A percentile compares a stretch with the other conserved stretches of the same genome.
These are phyloP conservation scores for Pinus tabuliformis DNA, from an alignment of 75 land plant genomes.

Conservation along the genomic window DNA sequence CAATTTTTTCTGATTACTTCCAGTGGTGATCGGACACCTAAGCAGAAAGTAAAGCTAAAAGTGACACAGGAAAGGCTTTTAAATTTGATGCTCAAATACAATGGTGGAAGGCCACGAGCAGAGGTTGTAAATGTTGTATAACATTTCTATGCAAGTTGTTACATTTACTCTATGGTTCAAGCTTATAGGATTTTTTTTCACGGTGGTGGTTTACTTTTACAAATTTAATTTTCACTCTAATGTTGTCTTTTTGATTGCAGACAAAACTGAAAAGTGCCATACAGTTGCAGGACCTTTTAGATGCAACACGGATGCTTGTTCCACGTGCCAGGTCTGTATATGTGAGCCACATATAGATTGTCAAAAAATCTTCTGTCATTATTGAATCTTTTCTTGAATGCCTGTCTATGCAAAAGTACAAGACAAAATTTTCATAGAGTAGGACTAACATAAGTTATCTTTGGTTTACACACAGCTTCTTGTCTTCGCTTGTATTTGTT, in stretches of 20 bases:
- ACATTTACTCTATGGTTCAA: background rate
- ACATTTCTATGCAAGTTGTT: background rate
- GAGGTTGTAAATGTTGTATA: slow-evolving; percentile 53
- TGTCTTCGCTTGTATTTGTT: background rate
- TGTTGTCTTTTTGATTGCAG: slow-evolving; percentile 30
- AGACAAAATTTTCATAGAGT: background rate
- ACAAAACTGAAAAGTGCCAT: slow-evolving; percentile 99
- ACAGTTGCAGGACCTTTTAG: slow-evolving; percentile 96
- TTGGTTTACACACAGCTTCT: background rate
- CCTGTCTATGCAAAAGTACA: background rate
- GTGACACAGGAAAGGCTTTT: slow-evolving; percentile 93
- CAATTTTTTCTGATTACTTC: background rate
- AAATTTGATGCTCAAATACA: slow-evolving; percentile 95
- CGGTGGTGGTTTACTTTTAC: background rate
- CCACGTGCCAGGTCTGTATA: slow-evolving; percentile 75
- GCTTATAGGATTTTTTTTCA: background rate
- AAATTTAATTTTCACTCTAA: background rate
- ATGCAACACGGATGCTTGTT: slow-evolving; percentile 94
- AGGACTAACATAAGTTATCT: background rate
- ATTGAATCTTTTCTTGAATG: background rate
- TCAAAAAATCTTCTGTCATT: background rate
- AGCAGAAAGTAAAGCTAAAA: slow-evolving; percentile 98
- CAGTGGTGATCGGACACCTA: slow-evolving; percentile 99
- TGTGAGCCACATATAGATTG: background rate
- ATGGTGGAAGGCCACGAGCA: slow-evolving; percentile 90